Evolutionary conservation across 1,284 basidiomycete species (phyloP), one percentile per base, ranked within the genome.

Genomic region (Athelia psychrophila): DNA sequence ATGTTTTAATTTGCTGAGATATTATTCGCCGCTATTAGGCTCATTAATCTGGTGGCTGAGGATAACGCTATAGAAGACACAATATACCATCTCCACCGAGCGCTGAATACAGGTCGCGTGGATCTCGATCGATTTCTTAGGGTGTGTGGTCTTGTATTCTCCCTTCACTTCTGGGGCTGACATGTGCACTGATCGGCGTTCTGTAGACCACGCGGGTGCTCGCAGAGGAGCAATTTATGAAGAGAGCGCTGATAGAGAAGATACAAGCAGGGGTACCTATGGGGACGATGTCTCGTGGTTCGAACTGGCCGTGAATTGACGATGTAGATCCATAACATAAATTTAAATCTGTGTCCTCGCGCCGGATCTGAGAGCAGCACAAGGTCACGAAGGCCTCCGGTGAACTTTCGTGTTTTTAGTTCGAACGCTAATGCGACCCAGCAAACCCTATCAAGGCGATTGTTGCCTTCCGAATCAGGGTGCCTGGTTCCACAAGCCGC

Each of bases 21-120:
- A 54, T 30, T 30, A 13, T 13, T 6, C 27, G 44, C 18, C 64
- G n/a, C n/a, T n/a, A n/a, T n/a, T n/a, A 98, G 95, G 69, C 75
- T 99, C 22, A 84, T 98, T 58, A 93, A 97, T 65, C 78, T 99
- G 20, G 88, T 98, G 6, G 95, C 97, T n/a, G 97, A 99, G 68
- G 97, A 99, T 69, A 95, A 95, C 61, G 95, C 96, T 0, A 93
- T 99, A 61, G 95, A 98, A 69, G 97, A 99, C 70, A 96, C 96
- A 23, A 89, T 98, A 54, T 99, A 98, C 72, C 95, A 99, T 67
- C 81, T 99, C 49, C 93, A 95, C 52, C 83, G 95, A 52, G 96
- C 95, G 2, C 76, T 99, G 57, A 96, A 96, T 64, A 80, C 90
- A 44, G 95, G 96, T 9, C 82, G 92, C 51, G 88, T 97, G 57